These are phyloP conservation scores for Hygrocybe punicea DNA, from an alignment of 768 basidiomycete species.

Conservation along the genomic window DNA sequence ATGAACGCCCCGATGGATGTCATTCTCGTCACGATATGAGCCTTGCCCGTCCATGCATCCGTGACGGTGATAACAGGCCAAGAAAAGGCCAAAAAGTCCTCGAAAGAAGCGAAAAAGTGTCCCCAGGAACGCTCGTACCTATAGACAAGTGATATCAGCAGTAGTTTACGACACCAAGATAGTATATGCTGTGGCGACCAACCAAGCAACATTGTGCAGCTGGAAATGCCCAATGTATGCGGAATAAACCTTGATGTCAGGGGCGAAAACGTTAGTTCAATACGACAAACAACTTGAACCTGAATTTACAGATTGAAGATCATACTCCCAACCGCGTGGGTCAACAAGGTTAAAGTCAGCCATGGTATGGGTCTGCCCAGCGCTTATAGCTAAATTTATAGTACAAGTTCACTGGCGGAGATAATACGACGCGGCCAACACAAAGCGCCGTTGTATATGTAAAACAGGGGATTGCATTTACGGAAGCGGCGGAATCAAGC, in stretches of 20 bases:
- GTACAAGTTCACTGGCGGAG: too few species aligned
- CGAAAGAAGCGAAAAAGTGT: slow-evolving; percentile 72
- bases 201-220: slow-evolving; percentile 66
- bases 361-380: slow-evolving; percentile 37
- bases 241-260: slow-evolving; percentile 50
- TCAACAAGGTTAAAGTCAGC: slow-evolving; percentile 71
- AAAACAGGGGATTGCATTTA: neutral
- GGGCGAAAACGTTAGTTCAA: neutral
- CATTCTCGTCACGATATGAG: slow-evolving; percentile 77
- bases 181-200: too few species aligned
- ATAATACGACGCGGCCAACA: too few species aligned
- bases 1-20: slow-evolving; percentile 70
- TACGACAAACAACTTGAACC: slow-evolving; percentile 25
- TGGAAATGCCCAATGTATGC: slow-evolving; percentile 81
- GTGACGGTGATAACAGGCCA: slow-evolving; percentile 83
- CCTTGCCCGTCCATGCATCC: slow-evolving; percentile 63
- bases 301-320: slow-evolving; percentile 73
- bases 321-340: slow-evolving; percentile 75
- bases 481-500: too few species aligned
- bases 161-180: too few species aligned
- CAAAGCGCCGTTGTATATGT: too few species aligned
- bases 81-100: slow-evolving; percentile 73
- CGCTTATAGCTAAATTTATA: too few species aligned
- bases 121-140: slow-evolving; percentile 85
- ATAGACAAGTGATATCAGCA: too few species aligned